Percentiles rank a stretch among this genome's conserved stretches.
Conservation (phyloP, 805 yeast genomes). For the Yarrowia osloensis region DNA sequence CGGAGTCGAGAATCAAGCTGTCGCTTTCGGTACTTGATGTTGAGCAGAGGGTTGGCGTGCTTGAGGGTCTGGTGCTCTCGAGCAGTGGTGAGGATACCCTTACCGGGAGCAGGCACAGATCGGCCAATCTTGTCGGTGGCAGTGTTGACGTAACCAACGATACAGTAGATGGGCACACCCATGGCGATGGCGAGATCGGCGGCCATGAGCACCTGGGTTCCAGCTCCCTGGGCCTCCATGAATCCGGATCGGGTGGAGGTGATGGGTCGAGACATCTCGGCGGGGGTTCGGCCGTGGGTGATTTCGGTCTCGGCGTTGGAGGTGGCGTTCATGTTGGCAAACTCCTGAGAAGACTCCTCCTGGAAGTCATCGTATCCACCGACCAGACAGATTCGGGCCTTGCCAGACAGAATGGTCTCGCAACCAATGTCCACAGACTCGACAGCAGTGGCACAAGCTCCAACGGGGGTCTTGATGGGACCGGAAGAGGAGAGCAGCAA, state of each 20-base stretch:
- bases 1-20: slow-evolving; percentile 77
- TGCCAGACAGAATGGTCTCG: slow-evolving; percentile 88
- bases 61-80: slow-evolving; percentile 83
- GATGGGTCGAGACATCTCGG: slow-evolving; percentile 98
- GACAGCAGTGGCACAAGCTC: slow-evolving; percentile 99
- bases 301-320: slow-evolving; percentile 85
- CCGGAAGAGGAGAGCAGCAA: slow-evolving; percentile 94
- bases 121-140: slow-evolving; percentile 98
- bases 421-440: slow-evolving; percentile 96
- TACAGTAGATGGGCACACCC: slow-evolving; percentile 99
- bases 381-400: slow-evolving; percentile 93
- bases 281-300: slow-evolving; percentile 95
- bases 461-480: slow-evolving; percentile 98
- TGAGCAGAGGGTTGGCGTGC: slow-evolving; percentile 77
- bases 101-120: slow-evolving; percentile 99
- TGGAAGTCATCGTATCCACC: slow-evolving; percentile 99
- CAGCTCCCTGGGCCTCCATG: slow-evolving; percentile 99
- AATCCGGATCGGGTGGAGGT: slow-evolving; percentile 95
- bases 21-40: slow-evolving; percentile 89
- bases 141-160: slow-evolving; percentile 90
- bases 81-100: slow-evolving; percentile 98
- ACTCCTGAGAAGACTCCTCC: slow-evolving; percentile 97
- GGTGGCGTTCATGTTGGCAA: slow-evolving; percentile 98
- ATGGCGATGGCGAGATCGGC: slow-evolving; percentile 91
- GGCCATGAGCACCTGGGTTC: slow-evolving; percentile 94